Conservation (phyloP, 768 basidiomycete genomes). For the Russula foetens region DNA sequence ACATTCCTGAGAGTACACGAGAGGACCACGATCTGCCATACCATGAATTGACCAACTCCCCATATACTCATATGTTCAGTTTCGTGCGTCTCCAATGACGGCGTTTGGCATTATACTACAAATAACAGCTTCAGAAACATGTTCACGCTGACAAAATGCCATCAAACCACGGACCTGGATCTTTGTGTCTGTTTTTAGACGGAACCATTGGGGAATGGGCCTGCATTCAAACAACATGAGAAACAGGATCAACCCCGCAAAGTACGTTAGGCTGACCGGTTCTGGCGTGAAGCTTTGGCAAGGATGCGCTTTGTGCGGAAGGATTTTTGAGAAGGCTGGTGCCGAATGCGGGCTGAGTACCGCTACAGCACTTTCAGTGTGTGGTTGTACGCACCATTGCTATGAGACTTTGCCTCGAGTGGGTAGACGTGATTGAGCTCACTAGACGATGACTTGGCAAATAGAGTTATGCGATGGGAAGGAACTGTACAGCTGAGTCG, state of each 20-base stretch:
- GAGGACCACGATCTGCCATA: not conserved
- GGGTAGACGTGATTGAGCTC: not conserved
- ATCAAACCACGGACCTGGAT: constrained; percentile 55
- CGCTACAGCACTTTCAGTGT: no score
- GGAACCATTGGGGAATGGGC: constrained; percentile 99
- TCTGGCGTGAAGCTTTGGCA: constrained; percentile 93
- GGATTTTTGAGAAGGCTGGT: constrained; percentile 95
- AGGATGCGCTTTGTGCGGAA: constrained; percentile 97
- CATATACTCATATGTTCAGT: constrained; percentile 73
- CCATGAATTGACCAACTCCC: not conserved
- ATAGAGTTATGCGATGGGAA: not conserved
- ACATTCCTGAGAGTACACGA: not conserved
- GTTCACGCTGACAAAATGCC: not conserved
- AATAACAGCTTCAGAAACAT: not conserved
- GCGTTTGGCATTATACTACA: constrained; percentile 87
- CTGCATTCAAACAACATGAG: constrained; percentile 30
- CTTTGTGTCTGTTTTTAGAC: constrained; percentile 92
- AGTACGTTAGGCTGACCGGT: constrained; percentile 49
- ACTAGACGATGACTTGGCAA: not conserved
- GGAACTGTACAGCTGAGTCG: constrained; percentile 1
- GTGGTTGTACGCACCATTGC: not conserved
- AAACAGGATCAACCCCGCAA: not conserved
- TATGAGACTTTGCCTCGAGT: not conserved
- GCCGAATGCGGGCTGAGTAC: not conserved
- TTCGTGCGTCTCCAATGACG: constrained; percentile 99